Evolutionary conservation across 75 land plant species (phyloP).

Genomic region (Pinus tabuliformis): DNA sequence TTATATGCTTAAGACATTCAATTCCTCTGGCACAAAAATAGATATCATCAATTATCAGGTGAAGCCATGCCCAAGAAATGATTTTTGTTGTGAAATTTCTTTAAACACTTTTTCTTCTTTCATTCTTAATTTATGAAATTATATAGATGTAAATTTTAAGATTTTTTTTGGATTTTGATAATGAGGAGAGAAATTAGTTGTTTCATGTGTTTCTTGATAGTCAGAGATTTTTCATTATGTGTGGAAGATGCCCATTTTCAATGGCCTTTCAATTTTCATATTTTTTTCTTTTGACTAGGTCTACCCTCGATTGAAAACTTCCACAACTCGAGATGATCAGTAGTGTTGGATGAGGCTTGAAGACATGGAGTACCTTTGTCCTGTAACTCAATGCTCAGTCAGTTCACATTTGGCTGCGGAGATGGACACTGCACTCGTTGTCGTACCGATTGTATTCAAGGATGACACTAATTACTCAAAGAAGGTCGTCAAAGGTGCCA

Average conservation of each 20-base stretch:
- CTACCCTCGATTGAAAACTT: background rate
- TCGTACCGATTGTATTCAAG: constrained; percentile 96
- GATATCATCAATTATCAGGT: constrained; percentile 59
- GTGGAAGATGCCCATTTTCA: no score
- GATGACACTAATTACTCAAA: constrained; percentile 77
- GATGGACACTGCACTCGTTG: constrained; percentile 96
- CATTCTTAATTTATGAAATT: no score
- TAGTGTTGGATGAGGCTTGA: constrained; percentile 95
- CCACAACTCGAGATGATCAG: constrained; percentile 61
- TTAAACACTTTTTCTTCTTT: no score
- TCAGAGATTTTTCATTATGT: no score
- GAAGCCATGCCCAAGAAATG: background rate
- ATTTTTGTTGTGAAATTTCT: no score
- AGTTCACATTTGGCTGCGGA: constrained; percentile 93
- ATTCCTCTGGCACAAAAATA: constrained; percentile 62
- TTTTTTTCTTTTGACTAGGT: background rate
- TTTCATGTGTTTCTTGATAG: no score
- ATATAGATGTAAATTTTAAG: no score
- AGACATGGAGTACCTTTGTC: constrained; percentile 76
- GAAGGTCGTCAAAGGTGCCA: constrained; percentile 84
- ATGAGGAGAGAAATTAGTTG: no score
- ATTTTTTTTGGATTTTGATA: no score
- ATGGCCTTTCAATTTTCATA: no score
- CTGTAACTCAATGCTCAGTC: constrained; percentile 24
- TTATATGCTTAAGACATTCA: constrained; percentile 87